Conservation (phyloP, 768 basidiomycete genomes). For the Mycena galopus region DNA sequence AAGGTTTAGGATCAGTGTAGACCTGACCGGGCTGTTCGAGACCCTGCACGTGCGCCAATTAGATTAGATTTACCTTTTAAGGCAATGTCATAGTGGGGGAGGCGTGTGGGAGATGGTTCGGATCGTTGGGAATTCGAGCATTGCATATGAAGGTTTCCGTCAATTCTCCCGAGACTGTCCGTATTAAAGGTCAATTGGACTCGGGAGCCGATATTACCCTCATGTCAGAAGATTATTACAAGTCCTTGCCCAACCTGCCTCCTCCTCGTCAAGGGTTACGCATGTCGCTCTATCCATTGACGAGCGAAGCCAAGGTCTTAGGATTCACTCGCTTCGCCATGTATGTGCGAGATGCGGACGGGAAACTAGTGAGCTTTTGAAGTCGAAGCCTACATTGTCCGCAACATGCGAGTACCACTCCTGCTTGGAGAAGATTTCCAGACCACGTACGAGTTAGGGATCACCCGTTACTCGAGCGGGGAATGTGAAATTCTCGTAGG, state of each 20-base stretch:
- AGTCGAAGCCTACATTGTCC: slow-evolving; percentile 42
- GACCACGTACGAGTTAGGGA: slow-evolving; percentile 36
- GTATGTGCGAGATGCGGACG: neutral
- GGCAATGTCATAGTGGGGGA: too few species aligned
- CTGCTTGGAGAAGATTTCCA: too few species aligned
- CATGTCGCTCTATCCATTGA: slow-evolving; percentile 30
- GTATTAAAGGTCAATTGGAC: slow-evolving; percentile 11
- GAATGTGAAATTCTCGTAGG: slow-evolving; percentile 13
- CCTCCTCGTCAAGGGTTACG: slow-evolving; percentile 8
- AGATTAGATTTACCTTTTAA: too few species aligned
- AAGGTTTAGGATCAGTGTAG: too few species aligned
- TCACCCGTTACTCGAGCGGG: slow-evolving; percentile 24
- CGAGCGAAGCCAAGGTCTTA: slow-evolving; percentile 28
- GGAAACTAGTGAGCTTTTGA: slow-evolving; percentile 25
- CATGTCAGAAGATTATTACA: slow-evolving; percentile 28
- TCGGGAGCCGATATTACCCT: too few species aligned
- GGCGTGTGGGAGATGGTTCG: too few species aligned
- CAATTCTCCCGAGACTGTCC: neutral
- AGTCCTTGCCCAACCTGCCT: neutral
- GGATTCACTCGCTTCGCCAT: slow-evolving; percentile 36
- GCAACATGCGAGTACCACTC: slow-evolving; percentile 43
- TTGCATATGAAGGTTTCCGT: slow-evolving; percentile 21
- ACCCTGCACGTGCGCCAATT: too few species aligned
- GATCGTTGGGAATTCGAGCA: slow-evolving; percentile 9
- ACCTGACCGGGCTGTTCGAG: too few species aligned